Percentiles rank a stretch among this genome's conserved stretches.
Evolutionary conservation across 495 filamentous ascomycete genomes (phyloP).

Genomic region (Lindgomyces ingoldianus): DNA sequence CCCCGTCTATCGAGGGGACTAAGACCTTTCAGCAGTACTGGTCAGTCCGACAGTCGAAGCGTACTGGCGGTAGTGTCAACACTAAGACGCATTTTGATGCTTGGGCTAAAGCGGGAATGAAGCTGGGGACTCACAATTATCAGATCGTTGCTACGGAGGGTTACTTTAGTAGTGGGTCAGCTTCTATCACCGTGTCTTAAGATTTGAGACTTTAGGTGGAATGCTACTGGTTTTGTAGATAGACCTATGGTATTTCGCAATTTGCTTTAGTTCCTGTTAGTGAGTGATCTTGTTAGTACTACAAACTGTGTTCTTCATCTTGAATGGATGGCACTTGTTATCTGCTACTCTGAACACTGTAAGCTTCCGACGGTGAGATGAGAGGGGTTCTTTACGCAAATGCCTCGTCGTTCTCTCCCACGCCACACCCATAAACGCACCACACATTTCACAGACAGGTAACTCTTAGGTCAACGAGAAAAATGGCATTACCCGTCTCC

Average conservation of each 20-base stretch:
- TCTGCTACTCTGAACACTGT: too few relatives aligned
- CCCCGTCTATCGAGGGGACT: conserved; percentile 59
- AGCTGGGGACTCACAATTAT: conserved; percentile 44
- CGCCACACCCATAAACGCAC: background rate
- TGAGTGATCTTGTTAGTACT: background rate
- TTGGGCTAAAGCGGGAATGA: conserved; percentile 45
- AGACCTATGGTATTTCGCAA: too few relatives aligned
- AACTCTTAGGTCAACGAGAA: background rate
- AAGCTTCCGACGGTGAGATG: too few relatives aligned
- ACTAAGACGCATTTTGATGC: conserved; percentile 46
- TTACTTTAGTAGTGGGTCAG: conserved; percentile 52
- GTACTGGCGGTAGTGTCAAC: conserved; percentile 56
- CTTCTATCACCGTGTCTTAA: conserved; percentile 45
- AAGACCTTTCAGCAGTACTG: conserved; percentile 64
- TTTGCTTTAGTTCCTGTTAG: too few relatives aligned
- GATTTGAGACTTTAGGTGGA: background rate
- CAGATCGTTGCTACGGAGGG: conserved; percentile 55
- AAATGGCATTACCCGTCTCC: background rate
- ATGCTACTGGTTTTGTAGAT: background rate
- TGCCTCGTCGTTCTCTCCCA: background rate
- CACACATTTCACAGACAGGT: background rate
- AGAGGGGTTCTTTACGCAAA: too few relatives aligned
- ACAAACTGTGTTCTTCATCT: background rate
- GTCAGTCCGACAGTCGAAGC: conserved; percentile 58
- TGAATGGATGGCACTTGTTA: background rate